phyloP scores from a whole-genome alignment of 2,329 filamentous ascomycete species.

The Pyricularia pennisetigena region DNA sequence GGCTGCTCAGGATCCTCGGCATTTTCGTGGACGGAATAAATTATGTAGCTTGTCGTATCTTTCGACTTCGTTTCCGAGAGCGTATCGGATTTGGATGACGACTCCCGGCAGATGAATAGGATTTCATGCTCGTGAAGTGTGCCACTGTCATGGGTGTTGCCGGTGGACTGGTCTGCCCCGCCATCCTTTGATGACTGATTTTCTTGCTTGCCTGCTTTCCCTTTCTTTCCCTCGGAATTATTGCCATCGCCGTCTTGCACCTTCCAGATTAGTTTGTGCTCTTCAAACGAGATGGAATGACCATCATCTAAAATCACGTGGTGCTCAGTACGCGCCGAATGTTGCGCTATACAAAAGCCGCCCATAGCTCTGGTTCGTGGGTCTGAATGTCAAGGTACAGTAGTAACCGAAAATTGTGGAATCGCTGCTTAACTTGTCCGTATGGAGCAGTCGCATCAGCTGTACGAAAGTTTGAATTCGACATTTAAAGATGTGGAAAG shows the following conservation, averaged over 20 bases:
- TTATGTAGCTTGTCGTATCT: not conserved
- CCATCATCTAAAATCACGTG: not conserved
- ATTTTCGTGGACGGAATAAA: not conserved
- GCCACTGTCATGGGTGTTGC: not conserved
- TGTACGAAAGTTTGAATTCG: not conserved
- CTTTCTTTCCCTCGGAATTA: not conserved
- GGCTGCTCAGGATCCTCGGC: slow-evolving; percentile 5
- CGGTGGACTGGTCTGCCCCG: not conserved
- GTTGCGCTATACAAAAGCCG: slow-evolving; percentile 4
- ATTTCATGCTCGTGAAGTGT: slow-evolving; percentile 1
- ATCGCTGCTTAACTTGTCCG: not conserved
- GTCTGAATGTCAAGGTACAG: not conserved
- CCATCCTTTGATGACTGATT: not conserved
- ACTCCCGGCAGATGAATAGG: slow-evolving; percentile 1
- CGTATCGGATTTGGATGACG: not conserved
- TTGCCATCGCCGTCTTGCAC: slow-evolving; percentile 8
- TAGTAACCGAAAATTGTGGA: too few species aligned
- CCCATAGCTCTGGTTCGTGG: not conserved
- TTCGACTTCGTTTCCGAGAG: not conserved
- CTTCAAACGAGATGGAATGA: slow-evolving; percentile 1
- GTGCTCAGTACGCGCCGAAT: slow-evolving; percentile 10
- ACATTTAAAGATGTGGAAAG: not conserved
- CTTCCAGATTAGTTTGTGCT: not conserved
- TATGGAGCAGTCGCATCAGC: not conserved
- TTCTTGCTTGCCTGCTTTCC: not conserved